These are phyloP conservation scores for Geosmithia morbida DNA, from an alignment of 2,329 filamentous ascomycete species.

Conservation along the genomic window DNA sequence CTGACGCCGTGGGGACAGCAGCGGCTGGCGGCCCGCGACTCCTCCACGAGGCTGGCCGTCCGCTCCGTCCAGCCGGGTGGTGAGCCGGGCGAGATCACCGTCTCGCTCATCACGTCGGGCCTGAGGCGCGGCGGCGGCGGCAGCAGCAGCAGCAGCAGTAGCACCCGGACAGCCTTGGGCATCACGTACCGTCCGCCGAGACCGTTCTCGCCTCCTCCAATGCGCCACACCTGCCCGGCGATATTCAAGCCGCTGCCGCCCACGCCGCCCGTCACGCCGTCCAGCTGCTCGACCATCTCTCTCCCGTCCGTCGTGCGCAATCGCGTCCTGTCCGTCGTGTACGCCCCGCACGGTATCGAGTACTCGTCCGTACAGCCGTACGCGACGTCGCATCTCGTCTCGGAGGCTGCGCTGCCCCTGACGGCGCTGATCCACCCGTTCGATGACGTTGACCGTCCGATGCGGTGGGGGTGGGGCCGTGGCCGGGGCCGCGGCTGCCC, in stretches of 20 bases:
- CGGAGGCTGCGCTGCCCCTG: conserved; percentile 42
- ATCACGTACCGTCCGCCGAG: conserved; percentile 55
- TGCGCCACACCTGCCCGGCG: neutral
- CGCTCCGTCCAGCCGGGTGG: conserved; percentile 36
- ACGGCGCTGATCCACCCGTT: conserved; percentile 52
- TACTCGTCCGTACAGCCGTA: conserved; percentile 39
- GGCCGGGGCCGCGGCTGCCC: conserved; percentile 29
- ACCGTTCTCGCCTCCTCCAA: neutral
- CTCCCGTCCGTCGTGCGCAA: conserved; percentile 18
- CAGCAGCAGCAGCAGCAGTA: conserved; percentile 12
- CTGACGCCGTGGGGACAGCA: conserved; percentile 32
- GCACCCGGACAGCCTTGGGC: conserved; percentile 46
- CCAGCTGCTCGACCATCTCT: conserved; percentile 19
- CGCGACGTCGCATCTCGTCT: conserved; percentile 38
- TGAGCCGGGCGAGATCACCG: conserved; percentile 50
- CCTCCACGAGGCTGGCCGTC: conserved; percentile 31
- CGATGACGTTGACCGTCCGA: conserved; percentile 41
- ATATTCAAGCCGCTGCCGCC: conserved; percentile 6
- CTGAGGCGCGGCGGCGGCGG: conserved; percentile 17
- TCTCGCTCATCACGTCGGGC: conserved; percentile 41
- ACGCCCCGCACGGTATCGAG: conserved; percentile 48
- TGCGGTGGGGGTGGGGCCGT: conserved; percentile 27
- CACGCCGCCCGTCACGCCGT: conserved; percentile 22
- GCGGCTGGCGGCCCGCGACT: conserved; percentile 15
- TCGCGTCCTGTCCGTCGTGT: conserved; percentile 43